phyloP scores from a whole-genome alignment of 2,329 filamentous ascomycete species.

The Fusarium sp. region DNA sequence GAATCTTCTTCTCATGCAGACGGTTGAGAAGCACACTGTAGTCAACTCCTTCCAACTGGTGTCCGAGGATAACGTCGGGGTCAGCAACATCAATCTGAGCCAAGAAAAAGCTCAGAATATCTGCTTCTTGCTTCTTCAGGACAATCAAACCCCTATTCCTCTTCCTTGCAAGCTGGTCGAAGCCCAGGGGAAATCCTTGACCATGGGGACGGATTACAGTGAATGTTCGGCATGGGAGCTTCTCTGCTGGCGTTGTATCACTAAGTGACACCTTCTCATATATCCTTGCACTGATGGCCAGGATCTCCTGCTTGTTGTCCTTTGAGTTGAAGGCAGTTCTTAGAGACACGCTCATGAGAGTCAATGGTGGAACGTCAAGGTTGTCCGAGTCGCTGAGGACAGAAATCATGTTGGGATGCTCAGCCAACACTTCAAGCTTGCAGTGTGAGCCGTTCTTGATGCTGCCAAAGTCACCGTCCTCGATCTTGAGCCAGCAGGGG shows the following conservation, averaged over 20 bases:
- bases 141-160: slow-evolving; percentile 83
- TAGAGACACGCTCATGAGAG: slow-evolving; percentile 94
- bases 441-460: slow-evolving; percentile 96
- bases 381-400: slow-evolving; percentile 82
- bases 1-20: slow-evolving; percentile 89
- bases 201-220: slow-evolving; percentile 88
- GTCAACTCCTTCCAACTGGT: slow-evolving; percentile 97
- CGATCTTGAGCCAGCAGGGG: slow-evolving; percentile 95
- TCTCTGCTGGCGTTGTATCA: slow-evolving; percentile 89
- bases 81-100: slow-evolving; percentile 89
- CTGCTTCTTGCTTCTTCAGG: slow-evolving; percentile 84
- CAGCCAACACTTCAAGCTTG: slow-evolving; percentile 89
- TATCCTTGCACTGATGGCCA: slow-evolving; percentile 89
- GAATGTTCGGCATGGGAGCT: slow-evolving; percentile 89
- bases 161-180: slow-evolving; percentile 79
- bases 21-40: slow-evolving; percentile 91
- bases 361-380: slow-evolving; percentile 86
- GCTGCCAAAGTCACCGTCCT: slow-evolving; percentile 83
- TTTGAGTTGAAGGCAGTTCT: slow-evolving; percentile 90
- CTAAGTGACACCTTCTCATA: slow-evolving; percentile 91
- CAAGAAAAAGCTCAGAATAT: slow-evolving; percentile 88
- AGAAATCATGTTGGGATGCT: slow-evolving; percentile 81
- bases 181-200: slow-evolving; percentile 83
- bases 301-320: slow-evolving; percentile 95
- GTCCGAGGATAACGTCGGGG: slow-evolving; percentile 92